phyloP scores from a whole-genome alignment of 306 rosid genomes.

The Begonia masoniana region DNA sequence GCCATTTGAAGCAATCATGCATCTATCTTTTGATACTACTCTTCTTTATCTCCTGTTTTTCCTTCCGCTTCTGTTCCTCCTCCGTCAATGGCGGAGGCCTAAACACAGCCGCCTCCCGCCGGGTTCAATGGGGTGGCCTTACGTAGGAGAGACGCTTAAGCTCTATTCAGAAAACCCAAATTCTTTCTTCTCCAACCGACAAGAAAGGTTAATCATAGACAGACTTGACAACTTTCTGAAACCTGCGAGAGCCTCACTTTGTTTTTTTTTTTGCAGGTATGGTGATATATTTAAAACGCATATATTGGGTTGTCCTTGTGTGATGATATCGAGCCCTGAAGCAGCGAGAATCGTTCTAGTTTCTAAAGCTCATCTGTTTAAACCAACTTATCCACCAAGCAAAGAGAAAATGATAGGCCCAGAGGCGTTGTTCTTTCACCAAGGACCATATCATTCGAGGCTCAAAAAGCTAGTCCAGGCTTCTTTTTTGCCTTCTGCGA shows the following conservation, averaged over 20 bases:
- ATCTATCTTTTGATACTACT: background rate
- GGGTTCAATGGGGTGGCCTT: conserved; percentile 93
- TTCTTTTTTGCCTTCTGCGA: conserved; percentile 49
- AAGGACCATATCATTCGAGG: conserved; percentile 64
- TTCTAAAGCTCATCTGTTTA: conserved; percentile 53
- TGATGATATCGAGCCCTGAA: conserved; percentile 72
- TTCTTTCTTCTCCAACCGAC: conserved; percentile 57
- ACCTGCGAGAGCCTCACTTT: no score
- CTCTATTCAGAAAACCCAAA: conserved; percentile 71
- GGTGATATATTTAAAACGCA: conserved; percentile 78
- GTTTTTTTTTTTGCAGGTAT: conserved; percentile 24
- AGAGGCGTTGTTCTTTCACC: conserved; percentile 73
- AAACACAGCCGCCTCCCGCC: conserved; percentile 49
- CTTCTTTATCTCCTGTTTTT: background rate
- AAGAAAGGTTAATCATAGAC: conserved; percentile 31
- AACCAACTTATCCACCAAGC: conserved; percentile 85
- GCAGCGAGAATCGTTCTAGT: conserved; percentile 63
- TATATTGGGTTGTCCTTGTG: conserved; percentile 78
- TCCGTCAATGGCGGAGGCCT: conserved; percentile 34
- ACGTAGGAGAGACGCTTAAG: conserved; percentile 63
- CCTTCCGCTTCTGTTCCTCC: conserved; percentile 6
- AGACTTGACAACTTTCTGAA: no score
- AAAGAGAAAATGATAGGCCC: conserved; percentile 81
- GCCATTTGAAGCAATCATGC: no score
- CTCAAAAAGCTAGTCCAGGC: conserved; percentile 55